These are phyloP conservation scores for Amanita exitialis DNA, from an alignment of 768 basidiomycete species.

Conservation along the genomic window DNA sequence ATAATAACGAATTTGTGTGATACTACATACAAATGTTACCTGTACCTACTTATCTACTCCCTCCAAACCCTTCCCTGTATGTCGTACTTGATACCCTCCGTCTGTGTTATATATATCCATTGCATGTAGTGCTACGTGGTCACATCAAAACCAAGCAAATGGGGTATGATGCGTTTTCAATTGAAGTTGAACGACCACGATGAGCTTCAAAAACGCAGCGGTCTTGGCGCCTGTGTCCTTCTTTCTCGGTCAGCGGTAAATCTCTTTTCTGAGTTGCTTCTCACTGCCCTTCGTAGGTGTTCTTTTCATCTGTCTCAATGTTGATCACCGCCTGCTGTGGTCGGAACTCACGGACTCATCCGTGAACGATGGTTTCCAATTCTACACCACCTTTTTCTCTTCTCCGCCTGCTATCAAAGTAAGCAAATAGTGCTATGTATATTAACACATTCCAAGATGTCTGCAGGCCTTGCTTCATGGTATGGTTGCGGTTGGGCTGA, in stretches of 20 bases:
- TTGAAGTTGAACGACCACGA: constrained; percentile 21
- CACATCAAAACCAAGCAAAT: background rate
- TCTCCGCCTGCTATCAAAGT: constrained; percentile 93
- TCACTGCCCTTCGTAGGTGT: constrained; percentile 38
- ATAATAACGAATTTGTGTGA: constrained; percentile 9
- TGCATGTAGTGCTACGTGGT: background rate
- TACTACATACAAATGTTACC: constrained; percentile 29
- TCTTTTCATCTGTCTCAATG: constrained; percentile 74
- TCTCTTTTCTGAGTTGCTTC: background rate
- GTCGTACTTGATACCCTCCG: background rate
- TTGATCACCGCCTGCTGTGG: constrained; percentile 84
- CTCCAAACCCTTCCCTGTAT: background rate
- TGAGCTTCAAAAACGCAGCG: constrained; percentile 90
- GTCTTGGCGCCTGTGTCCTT: constrained; percentile 83
- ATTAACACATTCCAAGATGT: background rate
- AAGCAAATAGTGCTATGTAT: constrained; percentile 10
- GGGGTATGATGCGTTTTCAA: background rate
- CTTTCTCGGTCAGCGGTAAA: constrained; percentile 61
- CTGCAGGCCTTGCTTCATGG: constrained; percentile 80
- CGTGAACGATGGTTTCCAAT: constrained; percentile 72
- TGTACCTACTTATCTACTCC: background rate
- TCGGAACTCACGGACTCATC: constrained; percentile 51
- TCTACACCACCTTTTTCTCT: constrained; percentile 89
- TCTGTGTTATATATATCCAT: background rate
- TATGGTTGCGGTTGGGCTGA: constrained; percentile 68